Percentiles rank a stretch among this genome's conserved stretches.
These are phyloP conservation scores for Xerocomus nothofagi DNA, from an alignment of 1,284 basidiomycete genomes.

Conservation along the genomic window DNA sequence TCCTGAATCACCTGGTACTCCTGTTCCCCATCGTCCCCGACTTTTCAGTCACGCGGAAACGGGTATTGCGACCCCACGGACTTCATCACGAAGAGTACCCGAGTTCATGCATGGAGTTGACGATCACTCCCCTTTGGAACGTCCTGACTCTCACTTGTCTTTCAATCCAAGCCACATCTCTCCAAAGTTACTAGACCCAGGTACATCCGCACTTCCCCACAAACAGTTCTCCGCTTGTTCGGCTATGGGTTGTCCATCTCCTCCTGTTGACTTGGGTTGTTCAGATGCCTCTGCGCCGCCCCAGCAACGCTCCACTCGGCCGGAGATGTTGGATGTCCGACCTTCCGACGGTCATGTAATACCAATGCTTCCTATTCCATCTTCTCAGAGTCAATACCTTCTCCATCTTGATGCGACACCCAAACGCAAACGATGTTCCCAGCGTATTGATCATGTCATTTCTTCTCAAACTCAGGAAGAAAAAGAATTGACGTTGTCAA, in stretches of 20 bases:
- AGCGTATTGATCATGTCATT: conserved; percentile 18
- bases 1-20: background rate
- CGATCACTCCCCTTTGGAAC: conserved; percentile 3
- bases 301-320: background rate
- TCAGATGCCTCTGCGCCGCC: background rate
- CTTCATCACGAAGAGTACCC: conserved; percentile 5
- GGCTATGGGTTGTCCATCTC: background rate
- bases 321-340: conserved; percentile 3
- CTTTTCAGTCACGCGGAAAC: background rate
- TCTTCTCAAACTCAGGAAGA: conserved; percentile 37
- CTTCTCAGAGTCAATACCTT: conserved; percentile 37
- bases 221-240: background rate
- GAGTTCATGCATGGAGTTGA: background rate
- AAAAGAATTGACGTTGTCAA: conserved; percentile 17
- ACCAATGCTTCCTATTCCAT: conserved; percentile 21
- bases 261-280: background rate
- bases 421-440: conserved; percentile 25
- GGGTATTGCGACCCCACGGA: conserved; percentile 22
- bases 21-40: background rate
- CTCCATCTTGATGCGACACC: conserved; percentile 33
- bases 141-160: background rate
- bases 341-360: background rate
- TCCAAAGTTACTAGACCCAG: background rate
- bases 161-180: background rate
- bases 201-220: background rate